Percentiles rank a stretch among this genome's conserved stretches.
phyloP scores from a whole-genome alignment of 2,329 filamentous ascomycete genomes.

The Diplodia seriata region DNA sequence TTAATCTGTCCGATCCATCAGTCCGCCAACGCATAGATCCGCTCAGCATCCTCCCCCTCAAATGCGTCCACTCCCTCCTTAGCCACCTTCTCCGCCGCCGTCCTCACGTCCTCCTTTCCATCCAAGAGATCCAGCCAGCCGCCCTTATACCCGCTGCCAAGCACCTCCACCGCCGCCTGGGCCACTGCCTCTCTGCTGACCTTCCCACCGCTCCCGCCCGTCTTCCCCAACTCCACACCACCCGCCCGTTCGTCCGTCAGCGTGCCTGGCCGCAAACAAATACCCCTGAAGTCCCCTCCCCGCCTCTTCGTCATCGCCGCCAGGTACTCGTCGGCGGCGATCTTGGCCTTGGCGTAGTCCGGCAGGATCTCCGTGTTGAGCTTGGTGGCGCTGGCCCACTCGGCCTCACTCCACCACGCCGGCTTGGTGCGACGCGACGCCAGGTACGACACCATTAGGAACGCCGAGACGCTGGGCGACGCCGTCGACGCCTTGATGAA shows the following conservation, averaged over 20 bases:
- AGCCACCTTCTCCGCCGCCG: slow-evolving; percentile 56
- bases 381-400: slow-evolving; percentile 55
- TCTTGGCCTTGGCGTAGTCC: slow-evolving; percentile 61
- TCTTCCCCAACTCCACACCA: slow-evolving; percentile 58
- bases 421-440: slow-evolving; percentile 57
- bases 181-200: slow-evolving; percentile 61
- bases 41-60: slow-evolving; percentile 59
- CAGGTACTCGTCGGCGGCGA: slow-evolving; percentile 63
- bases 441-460: slow-evolving; percentile 62
- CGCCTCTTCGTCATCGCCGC: slow-evolving; percentile 51
- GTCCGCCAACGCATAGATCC: slow-evolving; percentile 41
- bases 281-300: slow-evolving; percentile 54
- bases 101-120: slow-evolving; percentile 55
- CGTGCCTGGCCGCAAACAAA: slow-evolving; percentile 59
- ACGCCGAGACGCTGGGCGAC: slow-evolving; percentile 57
- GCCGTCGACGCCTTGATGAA: slow-evolving; percentile 59
- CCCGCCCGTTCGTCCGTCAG: slow-evolving; percentile 57
- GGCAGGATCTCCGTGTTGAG: slow-evolving; percentile 58
- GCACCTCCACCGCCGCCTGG: slow-evolving; percentile 56
- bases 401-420: slow-evolving; percentile 59
- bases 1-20: neutral
- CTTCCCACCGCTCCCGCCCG: slow-evolving; percentile 47
- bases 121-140: slow-evolving; percentile 63
- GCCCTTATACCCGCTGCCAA: slow-evolving; percentile 56
- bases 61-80: slow-evolving; percentile 55